Evolutionary conservation across 805 yeast genomes (phyloP).

Genomic region (Ogataea ganodermae): DNA sequence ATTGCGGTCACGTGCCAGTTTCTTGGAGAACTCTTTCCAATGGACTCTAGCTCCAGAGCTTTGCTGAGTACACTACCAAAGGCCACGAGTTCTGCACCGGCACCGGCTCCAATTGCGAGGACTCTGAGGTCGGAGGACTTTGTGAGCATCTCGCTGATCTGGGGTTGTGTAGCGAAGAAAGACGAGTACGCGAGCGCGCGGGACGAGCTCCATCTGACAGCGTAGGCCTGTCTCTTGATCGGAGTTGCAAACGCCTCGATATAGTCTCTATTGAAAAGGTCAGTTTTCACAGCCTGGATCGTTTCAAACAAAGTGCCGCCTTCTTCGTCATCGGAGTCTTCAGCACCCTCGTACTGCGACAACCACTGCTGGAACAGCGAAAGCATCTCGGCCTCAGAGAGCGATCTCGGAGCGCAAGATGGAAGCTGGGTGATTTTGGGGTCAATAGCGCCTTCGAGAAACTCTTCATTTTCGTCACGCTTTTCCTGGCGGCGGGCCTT

Average conservation of each 20-base stretch:
- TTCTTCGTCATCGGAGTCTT: constrained; percentile 28
- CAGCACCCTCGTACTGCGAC: constrained; percentile 24
- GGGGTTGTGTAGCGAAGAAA: constrained; percentile 54
- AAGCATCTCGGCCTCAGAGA: constrained; percentile 40
- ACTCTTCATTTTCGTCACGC: constrained; percentile 11
- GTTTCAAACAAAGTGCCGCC: constrained; percentile 37
- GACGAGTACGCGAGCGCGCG: constrained; percentile 75
- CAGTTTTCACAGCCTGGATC: constrained; percentile 71
- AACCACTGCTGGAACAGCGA: constrained; percentile 33
- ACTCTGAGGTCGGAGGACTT: constrained; percentile 35
- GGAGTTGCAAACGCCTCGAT: constrained; percentile 64
- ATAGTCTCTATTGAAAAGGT: constrained; percentile 71
- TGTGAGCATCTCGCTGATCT: constrained; percentile 41
- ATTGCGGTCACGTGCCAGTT: constrained; percentile 50
- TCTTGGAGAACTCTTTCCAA: constrained; percentile 6
- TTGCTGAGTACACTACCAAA: constrained; percentile 58
- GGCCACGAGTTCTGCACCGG: constrained; percentile 77
- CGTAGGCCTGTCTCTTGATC: constrained; percentile 72
- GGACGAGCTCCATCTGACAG: constrained; percentile 84
- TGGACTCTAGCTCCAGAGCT: constrained; percentile 17
- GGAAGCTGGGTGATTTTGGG: constrained; percentile 9
- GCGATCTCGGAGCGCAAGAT: constrained; percentile 18
- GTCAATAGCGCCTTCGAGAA: constrained; percentile 12
- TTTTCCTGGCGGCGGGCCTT: constrained; percentile 29
- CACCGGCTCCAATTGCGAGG: constrained; percentile 85